These are phyloP conservation scores for Malbranchea zuffiana DNA, from an alignment of 2,329 filamentous ascomycete species.

Conservation along the genomic window DNA sequence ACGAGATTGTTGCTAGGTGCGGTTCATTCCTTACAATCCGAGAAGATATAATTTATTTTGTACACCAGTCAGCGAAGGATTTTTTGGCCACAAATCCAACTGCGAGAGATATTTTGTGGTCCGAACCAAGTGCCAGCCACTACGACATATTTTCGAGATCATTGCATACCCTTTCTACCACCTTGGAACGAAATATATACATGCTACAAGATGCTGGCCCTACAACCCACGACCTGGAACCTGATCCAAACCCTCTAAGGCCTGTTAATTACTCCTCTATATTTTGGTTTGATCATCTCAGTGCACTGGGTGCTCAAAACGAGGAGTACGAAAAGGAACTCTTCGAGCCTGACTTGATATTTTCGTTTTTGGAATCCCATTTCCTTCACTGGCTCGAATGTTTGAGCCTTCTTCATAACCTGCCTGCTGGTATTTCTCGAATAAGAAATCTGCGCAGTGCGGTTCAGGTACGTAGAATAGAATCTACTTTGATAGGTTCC, in stretches of 20 bases:
- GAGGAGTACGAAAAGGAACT: no score
- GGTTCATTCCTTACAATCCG: no score
- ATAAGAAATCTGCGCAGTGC: not conserved
- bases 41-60: no score
- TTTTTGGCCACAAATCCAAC: no score
- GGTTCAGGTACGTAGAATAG: not conserved
- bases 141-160: not conserved
- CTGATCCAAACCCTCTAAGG: not conserved
- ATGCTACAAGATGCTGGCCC: not conserved
- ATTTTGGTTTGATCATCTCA: not conserved
- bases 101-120: no score
- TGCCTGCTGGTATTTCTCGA: conserved; percentile 17
- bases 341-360: no score
- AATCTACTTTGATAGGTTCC: conserved; percentile 16
- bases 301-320: no score
- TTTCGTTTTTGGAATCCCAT: conserved; percentile 1
- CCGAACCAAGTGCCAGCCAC: no score
- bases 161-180: not conserved
- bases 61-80: no score
- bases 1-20: no score
- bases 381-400: conserved; percentile 8
- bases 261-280: not conserved
- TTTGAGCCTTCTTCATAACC: conserved; percentile 19
- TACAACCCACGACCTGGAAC: not conserved
- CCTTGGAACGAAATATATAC: not conserved